Base-by-base conservation (phyloP, 169 alveolate genomes). In the Eimeria tenella region DNA sequence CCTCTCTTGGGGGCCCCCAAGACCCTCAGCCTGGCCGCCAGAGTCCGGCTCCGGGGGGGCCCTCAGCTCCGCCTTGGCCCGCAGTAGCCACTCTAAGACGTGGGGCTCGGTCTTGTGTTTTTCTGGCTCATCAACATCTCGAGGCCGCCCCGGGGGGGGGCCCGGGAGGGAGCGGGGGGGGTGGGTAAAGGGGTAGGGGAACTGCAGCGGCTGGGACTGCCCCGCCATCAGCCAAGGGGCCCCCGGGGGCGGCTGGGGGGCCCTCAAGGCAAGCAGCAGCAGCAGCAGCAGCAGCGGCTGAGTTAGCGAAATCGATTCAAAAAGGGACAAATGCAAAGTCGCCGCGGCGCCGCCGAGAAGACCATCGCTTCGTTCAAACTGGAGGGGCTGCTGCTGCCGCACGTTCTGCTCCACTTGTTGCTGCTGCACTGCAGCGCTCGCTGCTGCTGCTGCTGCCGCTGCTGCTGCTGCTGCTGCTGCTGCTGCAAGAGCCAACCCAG, bases 131-230 rank as follows among this genome's bases (percentile, higher is more conserved):
- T 58, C 65, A 21, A 87, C 58, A 15, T 87, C 93, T 0, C 83
- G 70, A 5, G n/a, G 65, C 17, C 60, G n/a, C n/a, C 93, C 93
- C 4, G 93, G 93, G 58, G 93, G 93, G 56, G 93, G 93, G 52
- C 86, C 93, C 19, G 93, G 93, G 13, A 87, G 84, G 23, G 93
- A 87, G 49, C 86, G 93, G 13, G 93, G 93, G 6, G 93, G 93
- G 73, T 74, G 58, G 31, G 65, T 87, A 25, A 87, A 87, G 25
- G 93, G 93, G 86, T 87, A 87, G 21, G 93, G 93, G 56, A 50
- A 87, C 86, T 87, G 93, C 52, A 87, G 58, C 58, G 90, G 90
- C 75, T 55, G 90, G 15, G 65, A 58, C 55, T 75, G 60, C 17
- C 86, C 63, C 63, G 86, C 86, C 86, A 75, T 75, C 55, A 71